Evolutionary conservation across 2,329 filamentous ascomycete genomes (phyloP), one percentile per base, ranked within the genome.

Genomic region (Neoarthrinium moseri): DNA sequence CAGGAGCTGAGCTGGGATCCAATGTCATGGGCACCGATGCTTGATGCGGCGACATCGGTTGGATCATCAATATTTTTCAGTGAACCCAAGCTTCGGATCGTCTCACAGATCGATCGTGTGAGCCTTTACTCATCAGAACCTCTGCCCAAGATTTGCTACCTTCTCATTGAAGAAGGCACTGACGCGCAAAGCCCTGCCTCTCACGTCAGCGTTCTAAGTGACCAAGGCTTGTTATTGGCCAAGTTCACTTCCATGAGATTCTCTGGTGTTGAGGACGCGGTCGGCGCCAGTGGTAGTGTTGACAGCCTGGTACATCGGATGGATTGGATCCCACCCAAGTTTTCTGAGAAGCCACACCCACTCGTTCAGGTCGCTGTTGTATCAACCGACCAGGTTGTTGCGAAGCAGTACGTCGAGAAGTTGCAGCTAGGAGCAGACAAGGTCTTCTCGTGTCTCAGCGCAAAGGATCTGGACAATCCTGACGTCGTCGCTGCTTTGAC

Each of bases 41-140:
- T 72, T 3, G 69, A 72, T 45, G 63, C 69, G 3, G 69, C 69
- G 2, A 70, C 68, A 0, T 72, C 70, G 0, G 59, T 72, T 4
- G 68, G 66, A 2, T 70, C 69, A 0, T 64, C 65, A 1, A 57
- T 72, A 18, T 71, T 70, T 53, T 67, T 61, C 49, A 54, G 65
- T 22, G 51, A 60, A 8, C 60, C 64, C 1, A 56, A 56, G 17
- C 60, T 72, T 34, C 65, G 69, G 10, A 72, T 72, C 13, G 23
- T 29, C 17, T 23, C 39, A 6, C n/a, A 33, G 33, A 39, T 47
- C 20, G 26, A 43, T 13, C 22, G 22, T 12, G 45, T 38, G 23
- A 29, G 12, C 12, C 23, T 41, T 6, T 21, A 12, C 18, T 41
- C 38, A 29, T 29, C 38, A 4, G n/a, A 29, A 11, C 60, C 12